Evolutionary conservation across 1,284 basidiomycete species (phyloP).

Genomic region (Trichosporon sp.): DNA sequence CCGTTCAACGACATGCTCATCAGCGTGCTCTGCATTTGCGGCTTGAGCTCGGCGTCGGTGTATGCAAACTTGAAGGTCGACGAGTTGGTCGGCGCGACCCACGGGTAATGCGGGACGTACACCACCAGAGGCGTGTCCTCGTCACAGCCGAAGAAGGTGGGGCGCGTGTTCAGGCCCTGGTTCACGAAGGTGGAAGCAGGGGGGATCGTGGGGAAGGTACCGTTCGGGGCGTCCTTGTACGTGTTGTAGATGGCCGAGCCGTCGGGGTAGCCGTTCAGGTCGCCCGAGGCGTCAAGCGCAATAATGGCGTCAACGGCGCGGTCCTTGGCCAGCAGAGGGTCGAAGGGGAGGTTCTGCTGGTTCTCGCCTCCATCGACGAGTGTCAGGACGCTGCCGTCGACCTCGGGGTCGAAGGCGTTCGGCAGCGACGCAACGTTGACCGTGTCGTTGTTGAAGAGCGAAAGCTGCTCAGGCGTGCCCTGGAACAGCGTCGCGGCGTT

Average conservation of each 20-base stretch:
- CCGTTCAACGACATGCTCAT: constrained; percentile 47
- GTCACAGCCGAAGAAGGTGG: constrained; percentile 56
- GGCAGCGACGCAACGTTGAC: constrained; percentile 52
- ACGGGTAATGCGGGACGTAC: constrained; percentile 60
- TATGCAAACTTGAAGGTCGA: constrained; percentile 56
- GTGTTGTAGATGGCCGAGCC: constrained; percentile 56
- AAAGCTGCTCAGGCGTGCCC: constrained; percentile 41
- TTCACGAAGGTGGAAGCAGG: constrained; percentile 59
- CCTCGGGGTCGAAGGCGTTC: constrained; percentile 57
- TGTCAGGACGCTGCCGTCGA: constrained; percentile 45
- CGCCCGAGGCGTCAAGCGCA: constrained; percentile 60
- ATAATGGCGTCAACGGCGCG: constrained; percentile 60
- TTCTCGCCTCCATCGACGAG: constrained; percentile 60
- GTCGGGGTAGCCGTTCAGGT: constrained; percentile 60
- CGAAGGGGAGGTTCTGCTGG: constrained; percentile 59
- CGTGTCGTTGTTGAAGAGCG: constrained; percentile 46
- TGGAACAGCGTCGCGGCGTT: constrained; percentile 34
- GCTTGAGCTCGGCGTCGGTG: constrained; percentile 45
- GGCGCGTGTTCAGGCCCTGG: constrained; percentile 60
- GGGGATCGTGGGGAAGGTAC: constrained; percentile 56
- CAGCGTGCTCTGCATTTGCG: constrained; percentile 42
- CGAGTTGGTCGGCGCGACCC: constrained; percentile 52
- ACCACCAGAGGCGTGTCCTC: constrained; percentile 57
- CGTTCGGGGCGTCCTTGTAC: constrained; percentile 38
- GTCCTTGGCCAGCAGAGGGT: constrained; percentile 59